These are phyloP conservation scores for Aspergillus steynii DNA, from an alignment of 495 filamentous ascomycete species.

Conservation along the genomic window DNA sequence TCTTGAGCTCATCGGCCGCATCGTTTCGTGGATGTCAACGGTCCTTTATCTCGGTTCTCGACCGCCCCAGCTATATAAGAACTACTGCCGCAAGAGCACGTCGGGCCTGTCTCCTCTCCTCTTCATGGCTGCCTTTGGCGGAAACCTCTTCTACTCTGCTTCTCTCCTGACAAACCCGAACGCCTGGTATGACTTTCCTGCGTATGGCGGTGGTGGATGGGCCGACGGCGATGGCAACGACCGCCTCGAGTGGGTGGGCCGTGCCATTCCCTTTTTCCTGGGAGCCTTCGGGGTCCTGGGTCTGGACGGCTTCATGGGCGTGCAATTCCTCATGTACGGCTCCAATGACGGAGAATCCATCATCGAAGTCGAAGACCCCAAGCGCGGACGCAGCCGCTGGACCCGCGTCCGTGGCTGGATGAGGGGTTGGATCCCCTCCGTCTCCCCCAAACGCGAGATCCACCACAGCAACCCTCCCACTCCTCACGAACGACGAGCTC, in stretches of 20 bases:
- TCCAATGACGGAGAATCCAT: constrained; percentile 37
- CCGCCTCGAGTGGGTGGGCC: constrained; percentile 56
- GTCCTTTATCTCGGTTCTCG: constrained; percentile 69
- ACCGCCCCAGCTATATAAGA: constrained; percentile 70
- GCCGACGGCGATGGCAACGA: constrained; percentile 60
- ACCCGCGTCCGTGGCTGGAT: constrained; percentile 63
- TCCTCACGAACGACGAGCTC: constrained; percentile 32
- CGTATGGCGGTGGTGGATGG: constrained; percentile 69
- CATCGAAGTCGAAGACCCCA: constrained; percentile 33
- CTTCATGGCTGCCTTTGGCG: constrained; percentile 71
- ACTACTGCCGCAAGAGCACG: constrained; percentile 65
- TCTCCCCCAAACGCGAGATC: constrained; percentile 28
- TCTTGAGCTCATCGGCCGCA: constrained; percentile 51
- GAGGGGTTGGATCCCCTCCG: constrained; percentile 65
- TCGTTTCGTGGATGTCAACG: constrained; percentile 67
- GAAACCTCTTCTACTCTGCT: constrained; percentile 71
- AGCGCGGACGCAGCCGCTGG: constrained; percentile 50
- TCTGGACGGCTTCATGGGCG: constrained; percentile 63
- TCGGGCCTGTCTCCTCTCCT: constrained; percentile 67
- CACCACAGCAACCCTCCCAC: background rate
- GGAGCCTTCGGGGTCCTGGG: constrained; percentile 69
- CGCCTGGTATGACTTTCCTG: constrained; percentile 60
- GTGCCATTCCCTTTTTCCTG: constrained; percentile 67
- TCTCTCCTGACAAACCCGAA: constrained; percentile 68
- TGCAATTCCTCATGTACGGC: constrained; percentile 65